phyloP scores from a whole-genome alignment of 768 basidiomycete genomes.

The Naganishia randhawae region DNA sequence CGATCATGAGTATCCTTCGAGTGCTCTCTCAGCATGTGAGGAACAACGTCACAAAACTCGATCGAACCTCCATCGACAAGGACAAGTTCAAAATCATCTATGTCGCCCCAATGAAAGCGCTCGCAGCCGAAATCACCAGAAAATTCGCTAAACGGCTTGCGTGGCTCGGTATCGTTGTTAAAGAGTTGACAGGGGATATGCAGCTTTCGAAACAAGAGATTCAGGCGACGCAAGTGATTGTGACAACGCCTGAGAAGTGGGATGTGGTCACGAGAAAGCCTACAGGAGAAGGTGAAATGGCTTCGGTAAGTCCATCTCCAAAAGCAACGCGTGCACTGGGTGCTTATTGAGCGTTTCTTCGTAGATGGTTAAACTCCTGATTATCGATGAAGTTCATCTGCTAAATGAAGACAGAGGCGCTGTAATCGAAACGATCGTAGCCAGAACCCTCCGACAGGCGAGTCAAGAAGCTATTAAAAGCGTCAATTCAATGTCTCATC shows the following conservation, averaged over 20 bases:
- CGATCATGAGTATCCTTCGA: conserved; percentile 86
- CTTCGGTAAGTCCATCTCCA: conserved; percentile 61
- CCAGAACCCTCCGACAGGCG: conserved; percentile 84
- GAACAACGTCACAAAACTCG: conserved; percentile 30
- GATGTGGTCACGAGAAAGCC: conserved; percentile 97
- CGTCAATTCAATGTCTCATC: background rate
- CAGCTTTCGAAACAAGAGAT: conserved; percentile 92
- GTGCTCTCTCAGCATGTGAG: conserved; percentile 68
- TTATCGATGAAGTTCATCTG: conserved; percentile 96
- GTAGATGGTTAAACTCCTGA: conserved; percentile 85
- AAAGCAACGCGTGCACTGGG: background rate
- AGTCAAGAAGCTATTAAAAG: conserved; percentile 20
- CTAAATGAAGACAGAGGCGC: conserved; percentile 97
- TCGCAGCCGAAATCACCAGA: conserved; percentile 89
- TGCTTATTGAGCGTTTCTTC: background rate
- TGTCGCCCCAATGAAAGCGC: conserved; percentile 97
- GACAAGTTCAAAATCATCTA: conserved; percentile 93
- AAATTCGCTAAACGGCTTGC: conserved; percentile 84
- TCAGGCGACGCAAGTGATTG: conserved; percentile 90
- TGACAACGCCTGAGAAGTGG: conserved; percentile 99
- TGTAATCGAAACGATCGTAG: conserved; percentile 96
- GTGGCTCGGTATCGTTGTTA: conserved; percentile 81
- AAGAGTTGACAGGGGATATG: conserved; percentile 97
- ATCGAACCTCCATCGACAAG: conserved; percentile 58
- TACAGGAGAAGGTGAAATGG: conserved; percentile 93